A percentile compares a stretch with the other conserved stretches of the same genome.
Evolutionary conservation across 257 asterid genomes (phyloP).

Genomic region (Rubia yunnanensis): DNA sequence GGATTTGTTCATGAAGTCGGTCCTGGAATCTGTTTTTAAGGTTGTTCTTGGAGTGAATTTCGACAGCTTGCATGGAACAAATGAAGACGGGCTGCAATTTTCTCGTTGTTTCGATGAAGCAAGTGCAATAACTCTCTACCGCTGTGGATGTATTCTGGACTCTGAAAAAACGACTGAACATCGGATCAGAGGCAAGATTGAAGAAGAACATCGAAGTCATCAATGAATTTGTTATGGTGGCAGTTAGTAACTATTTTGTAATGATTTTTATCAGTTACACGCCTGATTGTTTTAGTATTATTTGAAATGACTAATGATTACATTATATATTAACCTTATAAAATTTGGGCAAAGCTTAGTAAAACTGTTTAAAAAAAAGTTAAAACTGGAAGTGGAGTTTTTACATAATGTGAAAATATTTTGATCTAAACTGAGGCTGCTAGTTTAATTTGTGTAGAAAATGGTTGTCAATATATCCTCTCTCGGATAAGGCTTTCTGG

Average conservation of each 20-base stretch:
- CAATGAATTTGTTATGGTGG: slow-evolving; percentile 43
- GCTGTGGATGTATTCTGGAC: slow-evolving; percentile 54
- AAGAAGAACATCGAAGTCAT: slow-evolving; percentile 40
- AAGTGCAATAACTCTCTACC: slow-evolving; percentile 34
- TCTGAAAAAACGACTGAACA: slow-evolving; percentile 40
- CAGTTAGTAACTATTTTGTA: too few relatives aligned
- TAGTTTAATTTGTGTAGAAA: slow-evolving; percentile 23
- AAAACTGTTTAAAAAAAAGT: too few relatives aligned
- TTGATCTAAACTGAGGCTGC: neutral
- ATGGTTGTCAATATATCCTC: slow-evolving; percentile 45
- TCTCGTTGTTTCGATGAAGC: slow-evolving; percentile 56
- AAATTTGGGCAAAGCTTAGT: too few relatives aligned
- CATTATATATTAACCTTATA: too few relatives aligned
- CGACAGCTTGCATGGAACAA: slow-evolving; percentile 38
- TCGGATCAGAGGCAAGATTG: slow-evolving; percentile 54
- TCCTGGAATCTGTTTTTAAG: slow-evolving; percentile 58
- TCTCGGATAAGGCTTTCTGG: slow-evolving; percentile 63
- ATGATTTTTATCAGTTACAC: too few relatives aligned
- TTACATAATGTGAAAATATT: too few relatives aligned
- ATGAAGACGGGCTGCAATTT: slow-evolving; percentile 34
- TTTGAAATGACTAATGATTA: too few relatives aligned
- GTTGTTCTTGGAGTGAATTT: slow-evolving; percentile 61
- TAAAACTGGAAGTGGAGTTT: too few relatives aligned
- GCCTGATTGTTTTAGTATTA: too few relatives aligned
- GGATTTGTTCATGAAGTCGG: slow-evolving; percentile 61